Percentiles rank a stretch among this genome's conserved stretches.
Evolutionary conservation across 2,329 filamentous ascomycete species (phyloP).

Genomic region (Colletotrichum sidae): DNA sequence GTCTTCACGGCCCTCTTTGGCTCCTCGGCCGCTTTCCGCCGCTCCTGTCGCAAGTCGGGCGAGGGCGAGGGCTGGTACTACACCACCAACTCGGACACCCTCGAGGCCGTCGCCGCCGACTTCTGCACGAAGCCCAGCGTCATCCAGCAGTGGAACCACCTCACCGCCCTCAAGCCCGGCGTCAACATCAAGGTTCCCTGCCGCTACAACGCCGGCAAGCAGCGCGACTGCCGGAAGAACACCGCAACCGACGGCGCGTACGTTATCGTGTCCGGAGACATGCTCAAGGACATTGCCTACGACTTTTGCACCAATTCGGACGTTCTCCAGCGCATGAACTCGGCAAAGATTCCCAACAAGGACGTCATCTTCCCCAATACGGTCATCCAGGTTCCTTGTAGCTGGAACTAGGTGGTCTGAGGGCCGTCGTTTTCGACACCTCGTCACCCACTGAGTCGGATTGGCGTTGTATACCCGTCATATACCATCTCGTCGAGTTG

Average conservation of each 20-base stretch:
- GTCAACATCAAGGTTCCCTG: slow-evolving; percentile 14
- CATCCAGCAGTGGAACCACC: slow-evolving; percentile 2
- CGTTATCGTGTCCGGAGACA: background rate
- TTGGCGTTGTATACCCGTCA: too few species aligned
- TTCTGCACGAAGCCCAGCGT: slow-evolving; percentile 3
- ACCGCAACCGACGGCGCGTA: background rate
- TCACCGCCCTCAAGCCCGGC: background rate
- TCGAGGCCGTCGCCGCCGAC: slow-evolving; percentile 12
- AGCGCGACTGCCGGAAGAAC: slow-evolving; percentile 5
- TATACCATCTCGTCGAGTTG: too few species aligned
- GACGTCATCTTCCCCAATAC: background rate
- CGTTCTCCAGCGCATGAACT: slow-evolving; percentile 10
- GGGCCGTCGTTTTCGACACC: too few species aligned
- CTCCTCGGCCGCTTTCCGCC: slow-evolving; percentile 1
- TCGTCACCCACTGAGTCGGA: too few species aligned
- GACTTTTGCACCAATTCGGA: slow-evolving; percentile 14
- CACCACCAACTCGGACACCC: background rate
- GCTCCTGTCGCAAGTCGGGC: background rate
- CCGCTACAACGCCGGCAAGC: background rate
- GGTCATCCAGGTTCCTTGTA: slow-evolving; percentile 15
- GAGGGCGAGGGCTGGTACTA: slow-evolving; percentile 10
- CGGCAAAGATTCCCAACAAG: slow-evolving; percentile 1
- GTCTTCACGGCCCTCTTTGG: background rate
- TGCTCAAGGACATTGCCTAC: background rate
- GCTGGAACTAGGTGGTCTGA: slow-evolving; percentile 2